Base-by-base conservation (phyloP, 352 stramenopile genomes). In the Phytophthora citrophthora region DNA sequence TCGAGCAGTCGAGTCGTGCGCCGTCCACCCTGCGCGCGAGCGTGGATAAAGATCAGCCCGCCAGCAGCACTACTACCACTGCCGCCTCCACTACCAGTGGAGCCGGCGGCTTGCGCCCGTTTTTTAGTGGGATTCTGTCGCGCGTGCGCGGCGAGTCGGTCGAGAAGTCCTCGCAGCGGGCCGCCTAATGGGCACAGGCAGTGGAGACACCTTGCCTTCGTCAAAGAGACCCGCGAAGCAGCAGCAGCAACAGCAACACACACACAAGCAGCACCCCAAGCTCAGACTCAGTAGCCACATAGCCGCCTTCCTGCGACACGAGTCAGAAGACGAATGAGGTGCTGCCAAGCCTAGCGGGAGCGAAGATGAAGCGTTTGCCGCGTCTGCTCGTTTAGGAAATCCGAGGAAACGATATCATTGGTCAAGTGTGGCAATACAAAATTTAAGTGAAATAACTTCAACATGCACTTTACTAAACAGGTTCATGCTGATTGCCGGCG, bases 101-200 rank as follows among this genome's bases (percentile, higher is more conserved):
- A 36, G 50, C 44, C 27, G 40, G 45, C 41, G 51, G 64, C 15
- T 54, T 71, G 7, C 55, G 69, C 51, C 64, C 75, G 58, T 80
- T 85, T 56, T 76, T 87, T 52, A 72, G 68, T 27, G 68, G 76
- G 15, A 73, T 87, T 77, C 75, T 72, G 54, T 77, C 57, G 55
- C 72, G 39, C 54, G 64, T 71, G 34, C 64, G 72, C 61, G 70
- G 69, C 68, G 65, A 74, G 47, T 76, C 68, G 52, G 68, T 40
- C 45, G 68, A 77, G 44, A 72, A 73, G 31, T 49, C 65, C 60
- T 71, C 61, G 50, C 56, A 70, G 32, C 52, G 56, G 48, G 40
- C 54, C 55, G 57, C 61, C 54, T 81, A 63, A 50, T 46, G 34
- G 72, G 75, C 29, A 69, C 54, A 0, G 69, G 69, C 9, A 77